Base-by-base conservation (phyloP, 371 early-diverging fungal genomes). In the Rhizopus arrhizus region DNA sequence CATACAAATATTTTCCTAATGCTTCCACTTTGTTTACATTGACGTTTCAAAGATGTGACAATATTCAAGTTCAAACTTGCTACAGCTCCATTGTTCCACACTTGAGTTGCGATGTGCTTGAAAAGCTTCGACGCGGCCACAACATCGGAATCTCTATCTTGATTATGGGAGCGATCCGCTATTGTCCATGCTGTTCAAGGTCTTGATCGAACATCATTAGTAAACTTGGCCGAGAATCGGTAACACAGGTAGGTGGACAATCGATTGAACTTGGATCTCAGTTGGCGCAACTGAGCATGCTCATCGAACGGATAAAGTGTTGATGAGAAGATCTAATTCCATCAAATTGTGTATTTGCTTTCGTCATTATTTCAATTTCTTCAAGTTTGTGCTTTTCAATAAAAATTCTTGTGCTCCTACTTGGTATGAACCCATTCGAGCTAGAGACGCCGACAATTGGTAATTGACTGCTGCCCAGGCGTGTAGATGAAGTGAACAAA, bases 381-480 rank as follows among this genome's bases (percentile, higher is more conserved):
- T 55, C 51, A 48, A 53, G 42, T 48, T 60, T 60, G 35, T 49
- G 15, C 40, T 48, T 58, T 10, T 58, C 58, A 38, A 48, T 58
- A 40, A 58, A 58, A 11, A 58, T 49, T 35, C 58, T 58, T 49
- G 58, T 58, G 16, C 7, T 58, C 50, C 49, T 63, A 46, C 60
- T 68, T 52, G 56, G 57, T 46, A 42, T 47, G 53, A 68, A 53
- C 42, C 63, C 58, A 63, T 68, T 68, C 42, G 64, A 31, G 63
- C 61, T 60, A 32, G 61, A 68, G 42, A 60, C 57, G 56, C 62
- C 65, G 42, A 64, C 40, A 55, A 52, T 56, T 58, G 56, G 46
- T 40, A 46, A 54, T 28, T 62, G 16, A 49, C 43, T 62, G 35
- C 45, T 49, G n/a, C 56, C 51, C 40, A 56, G 40, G 53, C 62